Evolutionary conservation across 139 green algal species (phyloP).

Genomic region (Chlamydomonas sp.): DNA sequence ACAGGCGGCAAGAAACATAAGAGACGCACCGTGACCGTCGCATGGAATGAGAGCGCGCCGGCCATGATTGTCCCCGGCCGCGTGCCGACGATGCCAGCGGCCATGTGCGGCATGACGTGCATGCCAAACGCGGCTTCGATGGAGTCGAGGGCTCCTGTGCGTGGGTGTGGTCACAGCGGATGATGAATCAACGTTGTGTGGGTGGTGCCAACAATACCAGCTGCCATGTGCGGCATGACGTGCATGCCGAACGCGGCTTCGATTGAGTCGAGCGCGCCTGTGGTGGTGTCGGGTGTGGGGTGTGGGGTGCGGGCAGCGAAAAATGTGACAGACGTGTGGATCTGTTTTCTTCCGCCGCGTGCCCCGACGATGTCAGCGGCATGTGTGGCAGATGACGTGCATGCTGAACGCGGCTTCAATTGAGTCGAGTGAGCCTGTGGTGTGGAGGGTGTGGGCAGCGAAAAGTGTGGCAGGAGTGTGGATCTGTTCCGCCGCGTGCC

Average conservation of each 20-base stretch:
- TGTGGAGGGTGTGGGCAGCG: neutral
- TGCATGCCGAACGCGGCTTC: constrained; percentile 68
- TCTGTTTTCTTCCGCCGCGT: constrained; percentile 49
- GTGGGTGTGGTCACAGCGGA: no score
- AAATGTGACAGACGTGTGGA: neutral
- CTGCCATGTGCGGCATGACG: constrained; percentile 62
- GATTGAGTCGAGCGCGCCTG: neutral
- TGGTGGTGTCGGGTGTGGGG: no score
- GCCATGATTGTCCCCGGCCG: constrained; percentile 75
- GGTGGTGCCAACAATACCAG: constrained; percentile 52
- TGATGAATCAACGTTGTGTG: no score
- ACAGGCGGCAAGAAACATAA: no score
- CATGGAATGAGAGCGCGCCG: neutral
- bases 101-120: constrained; percentile 71
- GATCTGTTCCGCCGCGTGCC: constrained; percentile 49
- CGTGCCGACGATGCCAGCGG: constrained; percentile 49
- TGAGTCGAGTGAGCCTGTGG: no score
- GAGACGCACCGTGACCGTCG: no score
- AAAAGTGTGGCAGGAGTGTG: neutral
- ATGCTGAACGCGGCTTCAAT: constrained; percentile 55
- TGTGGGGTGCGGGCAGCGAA: constrained; percentile 18
- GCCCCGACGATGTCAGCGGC: constrained; percentile 49
- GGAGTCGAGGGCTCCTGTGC: no score
- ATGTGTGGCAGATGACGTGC: constrained; percentile 74
- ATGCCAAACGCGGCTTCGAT: constrained; percentile 56